These are phyloP conservation scores for Triglochin maritima DNA, from an alignment of 106 monocot species.

Conservation along the genomic window DNA sequence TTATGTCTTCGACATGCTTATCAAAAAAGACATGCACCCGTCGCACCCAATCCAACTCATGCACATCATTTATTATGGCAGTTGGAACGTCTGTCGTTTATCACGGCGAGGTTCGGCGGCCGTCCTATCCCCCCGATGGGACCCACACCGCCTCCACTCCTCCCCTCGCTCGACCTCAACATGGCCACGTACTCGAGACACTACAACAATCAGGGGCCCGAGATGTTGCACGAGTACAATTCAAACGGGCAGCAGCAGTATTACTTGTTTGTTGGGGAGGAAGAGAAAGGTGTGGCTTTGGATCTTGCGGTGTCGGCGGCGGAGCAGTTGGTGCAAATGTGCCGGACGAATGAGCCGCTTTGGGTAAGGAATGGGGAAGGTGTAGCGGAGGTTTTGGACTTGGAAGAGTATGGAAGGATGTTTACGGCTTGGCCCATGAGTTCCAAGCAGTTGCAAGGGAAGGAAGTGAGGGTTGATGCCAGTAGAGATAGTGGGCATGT, in stretches of 20 bases:
- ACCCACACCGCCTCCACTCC: conserved; percentile 27
- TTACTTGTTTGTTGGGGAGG: conserved; percentile 36
- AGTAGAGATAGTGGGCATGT: conserved; percentile 64
- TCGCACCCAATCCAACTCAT: not conserved
- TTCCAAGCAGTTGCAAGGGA: conserved; percentile 21
- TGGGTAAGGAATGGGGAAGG: conserved; percentile 32
- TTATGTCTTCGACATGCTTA: not conserved
- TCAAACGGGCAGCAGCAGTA: conserved; percentile 9
- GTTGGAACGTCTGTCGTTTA: conserved; percentile 75
- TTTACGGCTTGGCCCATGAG: conserved; percentile 61
- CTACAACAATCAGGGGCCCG: conserved; percentile 17
- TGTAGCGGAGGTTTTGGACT: conserved; percentile 25
- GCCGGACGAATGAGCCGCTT: conserved; percentile 41
- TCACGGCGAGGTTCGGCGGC: conserved; percentile 41
- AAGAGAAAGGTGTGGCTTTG: conserved; percentile 45
- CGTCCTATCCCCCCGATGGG: conserved; percentile 14
- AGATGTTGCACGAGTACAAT: conserved; percentile 16
- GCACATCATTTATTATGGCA: conserved; percentile 10
- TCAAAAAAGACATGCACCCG: too few relatives aligned
- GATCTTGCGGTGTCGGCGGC: conserved; percentile 68
- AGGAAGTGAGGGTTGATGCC: conserved; percentile 38
- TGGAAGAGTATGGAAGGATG: conserved; percentile 48
- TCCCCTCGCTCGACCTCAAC: conserved; percentile 81
- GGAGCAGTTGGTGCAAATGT: conserved; percentile 49
- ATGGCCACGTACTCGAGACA: conserved; percentile 76